These are phyloP conservation scores for Eimeria brunetti DNA, from an alignment of 169 alveolate species.

Conservation along the genomic window DNA sequence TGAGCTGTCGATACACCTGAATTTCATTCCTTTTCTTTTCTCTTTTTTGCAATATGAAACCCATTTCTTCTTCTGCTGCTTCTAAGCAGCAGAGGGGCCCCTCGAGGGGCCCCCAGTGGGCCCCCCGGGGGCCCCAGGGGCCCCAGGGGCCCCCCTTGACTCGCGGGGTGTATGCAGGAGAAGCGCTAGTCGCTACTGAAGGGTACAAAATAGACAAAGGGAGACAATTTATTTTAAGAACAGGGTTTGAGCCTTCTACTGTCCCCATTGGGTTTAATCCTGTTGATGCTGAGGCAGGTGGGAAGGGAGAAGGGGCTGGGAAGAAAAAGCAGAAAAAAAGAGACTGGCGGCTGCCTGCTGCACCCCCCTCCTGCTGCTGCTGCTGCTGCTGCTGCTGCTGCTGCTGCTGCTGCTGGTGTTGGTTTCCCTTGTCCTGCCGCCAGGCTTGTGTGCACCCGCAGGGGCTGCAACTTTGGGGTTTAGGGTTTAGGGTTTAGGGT, in stretches of 20 bases:
- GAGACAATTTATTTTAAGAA: background rate
- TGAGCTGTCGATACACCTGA: background rate
- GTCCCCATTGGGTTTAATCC: background rate
- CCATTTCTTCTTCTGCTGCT: too few species aligned
- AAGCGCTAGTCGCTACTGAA: background rate
- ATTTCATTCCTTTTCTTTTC: too few species aligned
- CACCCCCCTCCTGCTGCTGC: too few species aligned
- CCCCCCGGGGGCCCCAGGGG: too few species aligned
- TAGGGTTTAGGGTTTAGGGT: background rate
- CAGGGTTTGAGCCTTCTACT: slow-evolving; percentile 7
- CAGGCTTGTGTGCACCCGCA: too few species aligned
- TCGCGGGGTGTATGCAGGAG: background rate
- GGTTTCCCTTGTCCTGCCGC: too few species aligned
- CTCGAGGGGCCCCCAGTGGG: background rate
- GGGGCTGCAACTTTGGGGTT: background rate
- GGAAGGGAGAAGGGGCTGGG: background rate
- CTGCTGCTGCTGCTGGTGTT: too few species aligned
- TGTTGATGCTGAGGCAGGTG: background rate
- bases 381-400: too few species aligned
- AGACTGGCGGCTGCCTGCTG: too few species aligned
- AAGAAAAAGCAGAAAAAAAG: background rate
- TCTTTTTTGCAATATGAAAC: too few species aligned
- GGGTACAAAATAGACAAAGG: slow-evolving; percentile 12
- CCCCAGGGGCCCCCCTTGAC: too few species aligned
- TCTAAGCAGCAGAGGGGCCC: too few species aligned